Evolutionary conservation across 352 stramenopile species (phyloP), one percentile per base, ranked within the genome.

Genomic region (Paralagenidium karlingii): DNA sequence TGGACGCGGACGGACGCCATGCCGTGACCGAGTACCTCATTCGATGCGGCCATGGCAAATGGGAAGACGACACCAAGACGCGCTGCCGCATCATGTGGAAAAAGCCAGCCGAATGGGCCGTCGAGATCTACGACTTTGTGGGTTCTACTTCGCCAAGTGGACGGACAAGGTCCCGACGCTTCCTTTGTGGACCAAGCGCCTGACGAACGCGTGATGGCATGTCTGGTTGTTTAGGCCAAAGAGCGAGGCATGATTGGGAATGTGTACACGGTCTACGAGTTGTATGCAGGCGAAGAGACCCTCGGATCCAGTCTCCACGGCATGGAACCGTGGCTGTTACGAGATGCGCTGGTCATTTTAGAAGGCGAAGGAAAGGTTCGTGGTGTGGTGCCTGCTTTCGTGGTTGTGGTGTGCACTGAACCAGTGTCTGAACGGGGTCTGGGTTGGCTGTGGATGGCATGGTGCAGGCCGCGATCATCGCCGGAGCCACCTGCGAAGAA

Each of bases 41-140:
- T 24, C 58, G 58, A 28, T 85, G 74, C 36, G 77, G 77, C 38
- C 78, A 88, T 43, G 77, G 63, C 20, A 51, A 53, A 27, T 90
- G 77, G 77, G 77, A 90, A 44, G 77, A 90, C 45, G 73, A 86
- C 38, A 78, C 68, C 27, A 63, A 60, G 47, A 86, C 71, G 43
- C 70, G 77, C 19, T 86, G 69, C 41, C 67, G 77, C 24, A 78
- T 90, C 43, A 86, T 88, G 68, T 90, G 77, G 77, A 90, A 90
- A 45, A 82, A 74, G 27, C 77, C 77, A 4, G 49, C 54, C 9
- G 77, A 85, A 48, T 90, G 77, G 77, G 77, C 77, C 12, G 68
- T 51, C 34, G 77, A 87, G 45, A 71, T 90, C 52, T 90, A 90
- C 52, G 75, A 85, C 49, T 86, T 84, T 63, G 77, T 90, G 57